phyloP scores from a whole-genome alignment of 306 rosid genomes.

The Quercus cerris region DNA sequence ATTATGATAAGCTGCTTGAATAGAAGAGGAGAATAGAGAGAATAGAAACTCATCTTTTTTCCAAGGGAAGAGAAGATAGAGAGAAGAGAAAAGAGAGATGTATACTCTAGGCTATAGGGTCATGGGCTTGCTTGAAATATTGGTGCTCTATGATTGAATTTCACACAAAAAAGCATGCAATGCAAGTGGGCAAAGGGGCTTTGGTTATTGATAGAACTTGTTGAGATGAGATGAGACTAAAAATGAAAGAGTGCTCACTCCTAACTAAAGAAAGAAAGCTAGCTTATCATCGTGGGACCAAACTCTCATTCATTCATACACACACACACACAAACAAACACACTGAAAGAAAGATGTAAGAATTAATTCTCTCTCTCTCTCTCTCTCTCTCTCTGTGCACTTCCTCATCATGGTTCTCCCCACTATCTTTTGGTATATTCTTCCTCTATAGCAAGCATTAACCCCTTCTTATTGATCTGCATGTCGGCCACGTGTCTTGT shows the following conservation, averaged over 20 bases:
- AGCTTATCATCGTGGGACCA: constrained; percentile 28
- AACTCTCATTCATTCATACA: neutral
- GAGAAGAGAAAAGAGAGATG: no score
- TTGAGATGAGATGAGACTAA: no score
- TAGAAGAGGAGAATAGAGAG: constrained; percentile 12
- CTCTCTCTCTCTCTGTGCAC: constrained; percentile 23
- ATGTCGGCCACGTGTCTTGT: constrained; percentile 72
- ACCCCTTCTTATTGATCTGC: constrained; percentile 29
- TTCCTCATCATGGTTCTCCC: constrained; percentile 62
- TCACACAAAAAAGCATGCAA: constrained; percentile 38
- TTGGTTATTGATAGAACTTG: neutral
- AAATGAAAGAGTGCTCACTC: constrained; percentile 17
- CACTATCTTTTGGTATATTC: constrained; percentile 54
- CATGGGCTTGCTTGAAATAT: constrained; percentile 11
- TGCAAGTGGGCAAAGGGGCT: constrained; percentile 35
- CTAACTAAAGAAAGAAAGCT: constrained; percentile 23
- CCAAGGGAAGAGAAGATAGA: no score
- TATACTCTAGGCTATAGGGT: no score
- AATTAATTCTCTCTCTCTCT: no score
- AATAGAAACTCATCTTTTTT: no score
- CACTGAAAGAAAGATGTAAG: no score
- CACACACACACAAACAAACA: no score
- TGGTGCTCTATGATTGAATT: constrained; percentile 47
- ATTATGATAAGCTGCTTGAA: constrained; percentile 55
- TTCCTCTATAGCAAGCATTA: constrained; percentile 26